Evolutionary conservation across 2,329 filamentous ascomycete species (phyloP).

Genomic region (Paracamarosporium sp.): DNA sequence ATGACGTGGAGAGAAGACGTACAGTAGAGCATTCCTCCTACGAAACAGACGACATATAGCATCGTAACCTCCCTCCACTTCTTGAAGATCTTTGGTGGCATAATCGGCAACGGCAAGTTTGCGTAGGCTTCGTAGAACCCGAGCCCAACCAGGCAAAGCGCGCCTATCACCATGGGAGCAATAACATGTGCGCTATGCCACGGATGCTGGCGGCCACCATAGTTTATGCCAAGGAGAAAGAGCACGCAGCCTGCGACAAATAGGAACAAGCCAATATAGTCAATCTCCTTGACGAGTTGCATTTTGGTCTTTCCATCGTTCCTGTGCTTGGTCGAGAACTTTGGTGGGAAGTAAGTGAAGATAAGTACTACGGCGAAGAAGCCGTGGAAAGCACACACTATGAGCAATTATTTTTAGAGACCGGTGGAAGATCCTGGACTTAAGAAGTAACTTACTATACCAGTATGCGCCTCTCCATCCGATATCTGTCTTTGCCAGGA

Average conservation of each 20-base stretch:
- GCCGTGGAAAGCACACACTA: conserved; percentile 17
- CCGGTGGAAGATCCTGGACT: not conserved
- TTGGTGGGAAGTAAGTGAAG: conserved; percentile 35
- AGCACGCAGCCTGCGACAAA: conserved; percentile 14
- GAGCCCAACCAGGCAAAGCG: conserved; percentile 56
- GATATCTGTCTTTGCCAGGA: conserved; percentile 32
- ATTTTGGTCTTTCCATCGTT: conserved; percentile 28
- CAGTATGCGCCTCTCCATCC: conserved; percentile 42
- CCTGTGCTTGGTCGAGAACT: conserved; percentile 35
- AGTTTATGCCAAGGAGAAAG: conserved; percentile 18
- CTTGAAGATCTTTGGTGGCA: conserved; percentile 13
- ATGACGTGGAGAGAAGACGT: not conserved
- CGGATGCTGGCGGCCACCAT: conserved; percentile 58
- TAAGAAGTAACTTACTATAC: conserved; percentile 36
- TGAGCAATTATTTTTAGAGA: not conserved
- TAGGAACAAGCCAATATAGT: not conserved
- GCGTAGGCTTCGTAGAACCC: conserved; percentile 35
- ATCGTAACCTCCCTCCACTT: conserved; percentile 18
- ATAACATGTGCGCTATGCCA: conserved; percentile 62
- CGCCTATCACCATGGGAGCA: conserved; percentile 58
- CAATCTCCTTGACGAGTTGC: conserved; percentile 43
- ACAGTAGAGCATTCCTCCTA: conserved; percentile 15
- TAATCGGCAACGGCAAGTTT: not conserved
- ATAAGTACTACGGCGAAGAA: conserved; percentile 33
- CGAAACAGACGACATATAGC: conserved; percentile 14